Evolutionary conservation across 768 basidiomycete genomes (phyloP).

Genomic region (Boletus tomentosulus): DNA sequence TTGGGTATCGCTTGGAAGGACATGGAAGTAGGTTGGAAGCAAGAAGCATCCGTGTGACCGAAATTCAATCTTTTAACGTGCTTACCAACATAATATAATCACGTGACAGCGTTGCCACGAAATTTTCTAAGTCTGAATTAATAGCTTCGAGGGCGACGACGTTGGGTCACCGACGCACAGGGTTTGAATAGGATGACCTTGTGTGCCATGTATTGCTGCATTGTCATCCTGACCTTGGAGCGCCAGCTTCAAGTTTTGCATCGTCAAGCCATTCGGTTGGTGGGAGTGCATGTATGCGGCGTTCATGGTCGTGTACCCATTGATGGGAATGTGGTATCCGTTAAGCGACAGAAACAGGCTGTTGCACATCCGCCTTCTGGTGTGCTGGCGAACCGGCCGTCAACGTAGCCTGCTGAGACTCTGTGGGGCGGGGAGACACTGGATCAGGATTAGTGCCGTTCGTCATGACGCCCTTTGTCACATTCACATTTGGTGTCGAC

Average conservation of each 20-base stretch:
- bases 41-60: too few relatives aligned
- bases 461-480: conserved; percentile 28
- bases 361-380: conserved; percentile 48
- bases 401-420: conserved; percentile 22
- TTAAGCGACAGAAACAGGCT: conserved; percentile 38
- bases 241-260: conserved; percentile 56
- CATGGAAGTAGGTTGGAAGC: too few relatives aligned
- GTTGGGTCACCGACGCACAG: conserved; percentile 20
- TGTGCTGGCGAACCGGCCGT: conserved; percentile 38
- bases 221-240: conserved; percentile 44
- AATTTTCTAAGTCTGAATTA: too few relatives aligned
- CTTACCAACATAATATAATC: too few relatives aligned
- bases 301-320: conserved; percentile 35
- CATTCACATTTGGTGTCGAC: conserved; percentile 15
- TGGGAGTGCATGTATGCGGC: conserved; percentile 32
- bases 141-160: too few relatives aligned
- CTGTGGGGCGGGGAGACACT: conserved; percentile 8
- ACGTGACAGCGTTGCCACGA: too few relatives aligned
- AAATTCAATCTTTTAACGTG: too few relatives aligned
- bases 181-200: conserved; percentile 35
- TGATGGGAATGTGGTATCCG: conserved; percentile 48
- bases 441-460: conserved; percentile 18
- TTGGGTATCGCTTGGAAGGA: too few relatives aligned
- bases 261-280: conserved; percentile 41
- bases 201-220: conserved; percentile 29